phyloP scores from a whole-genome alignment of 306 rosid species.

The Comarum palustre region DNA sequence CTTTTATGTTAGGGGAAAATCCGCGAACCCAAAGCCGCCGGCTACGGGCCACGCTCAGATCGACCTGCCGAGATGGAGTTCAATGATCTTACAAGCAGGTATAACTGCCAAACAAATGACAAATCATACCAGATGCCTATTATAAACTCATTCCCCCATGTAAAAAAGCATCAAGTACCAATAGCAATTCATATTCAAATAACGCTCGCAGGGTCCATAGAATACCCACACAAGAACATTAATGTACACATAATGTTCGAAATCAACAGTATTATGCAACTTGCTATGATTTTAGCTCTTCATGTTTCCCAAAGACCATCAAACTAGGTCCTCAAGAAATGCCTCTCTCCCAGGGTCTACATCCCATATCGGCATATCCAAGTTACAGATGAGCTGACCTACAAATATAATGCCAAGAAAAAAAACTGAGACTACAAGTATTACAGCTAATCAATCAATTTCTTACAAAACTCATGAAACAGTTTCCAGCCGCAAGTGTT shows the following conservation, averaged over 20 bases:
- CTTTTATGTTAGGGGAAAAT: no score
- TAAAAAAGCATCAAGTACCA: background rate
- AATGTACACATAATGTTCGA: background rate
- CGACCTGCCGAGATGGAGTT: no score
- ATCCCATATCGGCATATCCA: conserved; percentile 2
- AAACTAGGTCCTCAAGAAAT: background rate
- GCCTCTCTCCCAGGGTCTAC: background rate
- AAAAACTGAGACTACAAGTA: no score
- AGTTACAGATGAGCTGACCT: conserved; percentile 1
- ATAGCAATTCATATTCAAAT: background rate
- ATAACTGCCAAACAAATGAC: background rate
- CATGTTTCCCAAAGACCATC: background rate
- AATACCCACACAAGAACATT: background rate
- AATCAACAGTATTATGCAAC: background rate
- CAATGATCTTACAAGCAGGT: background rate
- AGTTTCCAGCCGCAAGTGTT: background rate
- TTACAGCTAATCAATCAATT: background rate
- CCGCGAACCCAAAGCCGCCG: no score
- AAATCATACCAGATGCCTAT: background rate
- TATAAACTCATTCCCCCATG: background rate
- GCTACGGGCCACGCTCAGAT: no score
- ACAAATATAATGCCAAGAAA: no score
- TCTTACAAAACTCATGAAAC: background rate
- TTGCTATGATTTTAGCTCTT: background rate
- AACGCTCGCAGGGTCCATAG: background rate